Percentiles rank a stretch among this genome's conserved stretches.
Conservation (phyloP, 495 filamentous ascomycete genomes). For the Xeromyces bisporus region DNA sequence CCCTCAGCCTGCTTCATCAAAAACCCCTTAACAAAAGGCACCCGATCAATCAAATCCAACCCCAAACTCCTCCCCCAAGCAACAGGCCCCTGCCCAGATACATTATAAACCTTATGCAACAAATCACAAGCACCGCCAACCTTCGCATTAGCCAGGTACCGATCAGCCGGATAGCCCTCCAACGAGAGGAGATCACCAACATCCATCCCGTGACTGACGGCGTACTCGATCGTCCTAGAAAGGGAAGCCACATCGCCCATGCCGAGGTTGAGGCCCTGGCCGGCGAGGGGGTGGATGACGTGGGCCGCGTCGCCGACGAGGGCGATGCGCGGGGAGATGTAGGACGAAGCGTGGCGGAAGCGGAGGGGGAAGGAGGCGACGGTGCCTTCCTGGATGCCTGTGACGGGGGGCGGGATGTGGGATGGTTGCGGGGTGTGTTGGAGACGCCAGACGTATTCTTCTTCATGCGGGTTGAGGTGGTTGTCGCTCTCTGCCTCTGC, state of each 20-base stretch:
- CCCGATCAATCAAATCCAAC: constrained; percentile 55
- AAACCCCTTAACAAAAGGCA: constrained; percentile 64
- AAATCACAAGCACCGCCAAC: constrained; percentile 84
- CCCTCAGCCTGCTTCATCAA: constrained; percentile 86
- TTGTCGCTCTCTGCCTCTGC: constrained; percentile 4
- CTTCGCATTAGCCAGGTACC: constrained; percentile 69
- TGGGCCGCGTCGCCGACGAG: constrained; percentile 91
- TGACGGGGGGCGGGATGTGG: constrained; percentile 39
- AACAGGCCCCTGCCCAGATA: constrained; percentile 50
- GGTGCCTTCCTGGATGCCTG: constrained; percentile 58
- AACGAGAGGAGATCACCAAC: constrained; percentile 58
- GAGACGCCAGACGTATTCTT: constrained; percentile 68
- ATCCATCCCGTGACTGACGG: constrained; percentile 70
- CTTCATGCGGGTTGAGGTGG: constrained; percentile 31
- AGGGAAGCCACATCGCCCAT: constrained; percentile 72
- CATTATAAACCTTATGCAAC: constrained; percentile 79
- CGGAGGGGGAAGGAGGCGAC: constrained; percentile 80
- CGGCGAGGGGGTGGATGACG: constrained; percentile 83
- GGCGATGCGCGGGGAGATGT: constrained; percentile 74
- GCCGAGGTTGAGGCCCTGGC: constrained; percentile 89
- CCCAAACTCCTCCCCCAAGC: constrained; percentile 64
- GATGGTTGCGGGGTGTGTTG: constrained; percentile 42
- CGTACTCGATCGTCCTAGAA: constrained; percentile 52
- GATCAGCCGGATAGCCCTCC: constrained; percentile 59
- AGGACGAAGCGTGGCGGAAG: constrained; percentile 80